Conservation (phyloP, 1,139 yeast species). For the Pichia sp. region DNA sequence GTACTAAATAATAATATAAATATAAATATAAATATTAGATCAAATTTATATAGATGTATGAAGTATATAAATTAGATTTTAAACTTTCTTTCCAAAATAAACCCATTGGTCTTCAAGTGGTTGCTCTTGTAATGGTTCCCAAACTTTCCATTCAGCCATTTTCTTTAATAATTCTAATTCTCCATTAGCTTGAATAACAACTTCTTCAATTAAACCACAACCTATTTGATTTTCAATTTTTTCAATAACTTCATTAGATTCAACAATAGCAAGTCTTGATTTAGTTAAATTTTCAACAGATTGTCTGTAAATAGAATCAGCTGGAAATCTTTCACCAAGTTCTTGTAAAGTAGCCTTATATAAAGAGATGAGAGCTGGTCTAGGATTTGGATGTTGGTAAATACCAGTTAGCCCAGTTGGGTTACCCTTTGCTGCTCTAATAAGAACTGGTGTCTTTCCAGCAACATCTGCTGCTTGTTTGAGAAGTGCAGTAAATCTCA, state of each 20-base stretch:
- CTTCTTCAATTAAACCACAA: conserved; percentile 79
- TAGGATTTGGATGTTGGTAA: conserved; percentile 76
- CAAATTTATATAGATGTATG: too few relatives aligned
- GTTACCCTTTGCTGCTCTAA: conserved; percentile 60
- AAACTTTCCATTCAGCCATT: conserved; percentile 59
- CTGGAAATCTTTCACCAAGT: conserved; percentile 57
- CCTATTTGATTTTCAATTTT: conserved; percentile 73
- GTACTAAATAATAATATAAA: background rate
- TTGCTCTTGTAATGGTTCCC: conserved; percentile 64
- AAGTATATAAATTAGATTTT: conserved; percentile 12
- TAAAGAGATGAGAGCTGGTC: conserved; percentile 68
- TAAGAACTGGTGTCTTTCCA: conserved; percentile 41
- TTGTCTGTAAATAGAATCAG: conserved; percentile 67
- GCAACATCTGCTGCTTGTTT: conserved; percentile 35
- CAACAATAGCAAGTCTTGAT: conserved; percentile 63
- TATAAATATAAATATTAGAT: background rate
- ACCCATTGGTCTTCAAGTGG: conserved; percentile 74
- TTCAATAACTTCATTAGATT: conserved; percentile 55
- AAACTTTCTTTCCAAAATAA: conserved; percentile 56
- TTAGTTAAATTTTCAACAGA: conserved; percentile 69
- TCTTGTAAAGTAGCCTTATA: conserved; percentile 64
- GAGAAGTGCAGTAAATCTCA: conserved; percentile 36
- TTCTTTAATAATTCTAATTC: conserved; percentile 66
- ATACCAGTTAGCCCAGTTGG: conserved; percentile 82
- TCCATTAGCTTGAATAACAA: conserved; percentile 76